Evolutionary conservation across 495 filamentous ascomycete genomes (phyloP).

Genomic region (Aspergillus nanangensis): DNA sequence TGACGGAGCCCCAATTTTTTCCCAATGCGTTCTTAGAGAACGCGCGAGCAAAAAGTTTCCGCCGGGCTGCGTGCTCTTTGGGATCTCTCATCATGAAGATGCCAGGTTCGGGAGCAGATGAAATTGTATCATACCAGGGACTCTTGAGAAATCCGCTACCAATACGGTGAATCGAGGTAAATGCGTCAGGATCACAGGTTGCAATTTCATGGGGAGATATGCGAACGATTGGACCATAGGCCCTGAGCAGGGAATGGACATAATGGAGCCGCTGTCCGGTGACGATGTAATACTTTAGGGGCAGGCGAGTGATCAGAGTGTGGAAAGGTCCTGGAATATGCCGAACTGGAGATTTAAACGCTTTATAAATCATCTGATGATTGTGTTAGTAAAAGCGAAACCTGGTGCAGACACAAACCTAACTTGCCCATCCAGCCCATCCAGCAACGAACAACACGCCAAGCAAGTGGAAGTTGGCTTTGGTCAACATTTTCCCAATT

Average conservation of each 20-base stretch:
- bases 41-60: constrained; percentile 21
- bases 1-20: constrained; percentile 9
- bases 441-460: too few relatives aligned
- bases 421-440: too few relatives aligned
- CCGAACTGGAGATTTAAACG: too few relatives aligned
- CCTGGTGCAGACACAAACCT: too few relatives aligned
- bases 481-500: too few relatives aligned
- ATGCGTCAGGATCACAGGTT: constrained; percentile 1
- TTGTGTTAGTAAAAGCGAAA: too few relatives aligned
- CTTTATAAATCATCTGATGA: too few relatives aligned
- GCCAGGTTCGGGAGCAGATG: constrained; percentile 4
- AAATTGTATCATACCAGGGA: constrained; percentile 7
- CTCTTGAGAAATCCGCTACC: constrained; percentile 4
- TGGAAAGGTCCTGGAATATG: constrained; percentile 4
- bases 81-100: constrained; percentile 24
- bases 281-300: neutral
- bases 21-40: constrained; percentile 24
- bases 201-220: constrained; percentile 6
- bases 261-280: constrained; percentile 1
- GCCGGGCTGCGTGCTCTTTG: constrained; percentile 15
- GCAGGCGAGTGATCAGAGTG: neutral
- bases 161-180: constrained; percentile 7
- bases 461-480: too few relatives aligned
- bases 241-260: constrained; percentile 2
- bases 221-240: constrained; percentile 8